These are phyloP conservation scores for Magnolia changhungtana DNA, from an alignment of 164 flowering plant species.

Conservation along the genomic window DNA sequence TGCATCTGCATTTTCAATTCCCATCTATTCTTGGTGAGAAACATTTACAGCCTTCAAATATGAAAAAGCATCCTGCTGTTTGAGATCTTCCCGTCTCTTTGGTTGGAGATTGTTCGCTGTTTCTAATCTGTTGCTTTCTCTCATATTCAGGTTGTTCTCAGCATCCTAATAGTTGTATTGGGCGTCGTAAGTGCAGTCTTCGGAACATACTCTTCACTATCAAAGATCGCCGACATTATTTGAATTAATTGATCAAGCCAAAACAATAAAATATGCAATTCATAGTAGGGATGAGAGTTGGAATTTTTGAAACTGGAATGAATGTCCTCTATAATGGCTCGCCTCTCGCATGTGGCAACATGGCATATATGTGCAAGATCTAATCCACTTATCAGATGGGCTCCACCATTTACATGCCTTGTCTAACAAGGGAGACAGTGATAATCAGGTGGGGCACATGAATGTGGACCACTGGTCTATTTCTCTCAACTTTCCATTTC, in stretches of 20 bases:
- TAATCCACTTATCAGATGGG: too few species aligned
- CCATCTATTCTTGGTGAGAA: not conserved
- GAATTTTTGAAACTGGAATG: too few species aligned
- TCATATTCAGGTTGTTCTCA: conserved; percentile 38
- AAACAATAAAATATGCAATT: too few species aligned
- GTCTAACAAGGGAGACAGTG: too few species aligned
- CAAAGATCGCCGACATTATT: conserved; percentile 20
- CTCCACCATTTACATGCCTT: too few species aligned
- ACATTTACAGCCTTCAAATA: not conserved
- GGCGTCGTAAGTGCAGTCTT: conserved; percentile 47
- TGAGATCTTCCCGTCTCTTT: not conserved
- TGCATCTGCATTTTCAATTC: not conserved
- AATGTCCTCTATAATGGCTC: too few species aligned
- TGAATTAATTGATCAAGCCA: not conserved
- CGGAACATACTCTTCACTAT: conserved; percentile 63
- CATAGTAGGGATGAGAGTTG: too few species aligned
- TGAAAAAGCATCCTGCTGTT: not conserved
- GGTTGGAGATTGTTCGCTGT: not conserved
- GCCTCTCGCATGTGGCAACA: too few species aligned
- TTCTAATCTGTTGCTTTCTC: not conserved
- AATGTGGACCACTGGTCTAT: too few species aligned
- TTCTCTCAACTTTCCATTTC: too few species aligned
- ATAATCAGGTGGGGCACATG: too few species aligned
- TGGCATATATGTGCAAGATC: too few species aligned
- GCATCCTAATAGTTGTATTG: conserved; percentile 28